Evolutionary conservation across 176 grass and related monocot species (phyloP).

Genomic region (Themeda triandra): DNA sequence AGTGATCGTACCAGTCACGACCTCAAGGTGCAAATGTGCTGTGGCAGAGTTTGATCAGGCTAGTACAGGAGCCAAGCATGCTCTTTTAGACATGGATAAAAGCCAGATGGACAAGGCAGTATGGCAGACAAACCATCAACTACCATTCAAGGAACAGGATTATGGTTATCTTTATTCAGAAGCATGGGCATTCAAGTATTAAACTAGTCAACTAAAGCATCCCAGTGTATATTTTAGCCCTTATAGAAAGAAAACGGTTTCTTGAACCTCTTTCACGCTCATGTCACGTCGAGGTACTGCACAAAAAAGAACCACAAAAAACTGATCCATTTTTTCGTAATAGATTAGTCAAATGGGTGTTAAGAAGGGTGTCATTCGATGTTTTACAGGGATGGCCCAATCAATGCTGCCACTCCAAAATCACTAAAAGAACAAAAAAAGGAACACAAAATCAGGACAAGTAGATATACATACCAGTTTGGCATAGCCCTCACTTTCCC

Average conservation of each 20-base stretch:
- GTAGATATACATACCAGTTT: slow-evolving; percentile 70
- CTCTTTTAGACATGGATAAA: background rate
- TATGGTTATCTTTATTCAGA: background rate
- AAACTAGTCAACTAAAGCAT: background rate
- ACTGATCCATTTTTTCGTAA: background rate
- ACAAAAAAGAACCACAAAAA: background rate
- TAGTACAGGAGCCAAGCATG: background rate
- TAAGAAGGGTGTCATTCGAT: background rate
- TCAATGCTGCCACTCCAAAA: background rate
- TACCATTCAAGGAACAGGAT: background rate
- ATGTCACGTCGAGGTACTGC: background rate
- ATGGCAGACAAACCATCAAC: background rate
- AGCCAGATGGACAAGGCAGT: background rate
- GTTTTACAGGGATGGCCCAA: slow-evolving; percentile 6
- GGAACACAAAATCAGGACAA: background rate
- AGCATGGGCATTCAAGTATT: background rate
- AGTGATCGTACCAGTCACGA: background rate
- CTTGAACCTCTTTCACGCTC: background rate
- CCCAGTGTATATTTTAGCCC: background rate
- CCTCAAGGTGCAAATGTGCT: background rate
- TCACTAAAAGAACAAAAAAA: slow-evolving; percentile 17
- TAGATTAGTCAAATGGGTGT: background rate
- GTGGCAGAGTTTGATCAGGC: background rate
- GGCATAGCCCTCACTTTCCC: slow-evolving; percentile 98
- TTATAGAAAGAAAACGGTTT: background rate